A percentile compares a stretch with the other conserved stretches of the same genome.
These are phyloP conservation scores for Daldinia grandis DNA, from an alignment of 495 filamentous ascomycete species.

Conservation along the genomic window DNA sequence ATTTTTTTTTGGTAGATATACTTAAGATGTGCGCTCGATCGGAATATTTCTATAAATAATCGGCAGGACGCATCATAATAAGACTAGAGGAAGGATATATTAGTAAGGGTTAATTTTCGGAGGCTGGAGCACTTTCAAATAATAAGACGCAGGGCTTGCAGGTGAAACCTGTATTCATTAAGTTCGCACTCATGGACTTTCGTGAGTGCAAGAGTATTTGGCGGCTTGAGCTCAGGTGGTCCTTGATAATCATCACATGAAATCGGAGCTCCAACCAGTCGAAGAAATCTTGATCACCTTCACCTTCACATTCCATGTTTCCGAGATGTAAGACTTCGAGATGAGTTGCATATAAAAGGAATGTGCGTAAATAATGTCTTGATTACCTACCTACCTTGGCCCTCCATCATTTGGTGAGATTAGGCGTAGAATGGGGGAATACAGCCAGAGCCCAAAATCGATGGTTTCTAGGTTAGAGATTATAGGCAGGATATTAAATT, in stretches of 20 bases:
- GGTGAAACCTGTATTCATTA: constrained; percentile 15
- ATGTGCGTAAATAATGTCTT: not conserved
- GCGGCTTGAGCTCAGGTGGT: constrained; percentile 7
- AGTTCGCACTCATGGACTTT: constrained; percentile 48
- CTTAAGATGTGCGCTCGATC: not conserved
- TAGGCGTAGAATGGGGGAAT: not conserved
- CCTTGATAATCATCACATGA: not conserved
- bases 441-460: constrained; percentile 25
- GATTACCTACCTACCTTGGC: no score
- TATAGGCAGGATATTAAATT: constrained; percentile 47
- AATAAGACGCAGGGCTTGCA: constrained; percentile 30
- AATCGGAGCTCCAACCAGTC: constrained; percentile 4
- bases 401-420: not conserved
- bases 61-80: not conserved
- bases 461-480: constrained; percentile 46
- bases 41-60: not conserved
- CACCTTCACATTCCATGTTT: no score
- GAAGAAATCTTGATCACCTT: constrained; percentile 1
- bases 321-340: not conserved
- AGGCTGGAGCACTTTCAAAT: constrained; percentile 49
- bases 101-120: constrained; percentile 41
- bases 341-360: constrained; percentile 3
- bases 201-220: constrained; percentile 26
- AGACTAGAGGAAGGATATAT: not conserved
- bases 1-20: not conserved